Percentiles rank a stretch among this genome's conserved stretches.
Evolutionary conservation across 2,329 filamentous ascomycete genomes (phyloP).

Genomic region (Metarhizium album): DNA sequence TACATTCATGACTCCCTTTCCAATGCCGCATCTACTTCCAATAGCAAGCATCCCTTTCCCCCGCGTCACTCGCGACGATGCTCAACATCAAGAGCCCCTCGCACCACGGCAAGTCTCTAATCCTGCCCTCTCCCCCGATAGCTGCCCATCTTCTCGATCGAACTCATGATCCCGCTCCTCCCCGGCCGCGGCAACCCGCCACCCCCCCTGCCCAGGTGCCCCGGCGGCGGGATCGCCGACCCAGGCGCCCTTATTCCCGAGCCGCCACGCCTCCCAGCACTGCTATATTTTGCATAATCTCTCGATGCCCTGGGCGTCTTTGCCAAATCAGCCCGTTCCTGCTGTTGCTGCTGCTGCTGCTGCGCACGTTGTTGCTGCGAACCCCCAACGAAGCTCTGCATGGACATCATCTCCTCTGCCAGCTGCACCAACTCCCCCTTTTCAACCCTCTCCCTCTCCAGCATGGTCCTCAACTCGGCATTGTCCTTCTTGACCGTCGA

Average conservation of each 20-base stretch:
- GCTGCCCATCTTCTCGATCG: conserved; percentile 79
- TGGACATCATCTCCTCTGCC: conserved; percentile 73
- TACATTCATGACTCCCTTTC: not conserved
- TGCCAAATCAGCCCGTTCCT: conserved; percentile 6
- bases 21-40: not conserved
- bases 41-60: too few relatives aligned
- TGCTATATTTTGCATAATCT: conserved; percentile 32
- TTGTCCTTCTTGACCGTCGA: conserved; percentile 61
- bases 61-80: not conserved
- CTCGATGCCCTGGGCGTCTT: conserved; percentile 36
- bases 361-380: conserved; percentile 10
- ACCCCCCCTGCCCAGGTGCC: conserved; percentile 35
- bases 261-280: conserved; percentile 24
- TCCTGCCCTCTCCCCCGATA: conserved; percentile 27
- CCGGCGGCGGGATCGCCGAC: conserved; percentile 30
- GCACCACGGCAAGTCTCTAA: not conserved
- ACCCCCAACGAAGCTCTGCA: conserved; percentile 39
- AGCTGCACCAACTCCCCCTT: conserved; percentile 74
- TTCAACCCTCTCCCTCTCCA: conserved; percentile 68
- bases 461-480: conserved; percentile 48
- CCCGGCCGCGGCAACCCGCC: conserved; percentile 39
- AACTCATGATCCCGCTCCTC: conserved; percentile 68
- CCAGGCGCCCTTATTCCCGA: conserved; percentile 53
- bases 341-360: conserved; percentile 12
- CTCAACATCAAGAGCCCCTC: not conserved